These are phyloP conservation scores for Alternaria arbusti DNA, from an alignment of 2,329 filamentous ascomycete species.

Conservation along the genomic window DNA sequence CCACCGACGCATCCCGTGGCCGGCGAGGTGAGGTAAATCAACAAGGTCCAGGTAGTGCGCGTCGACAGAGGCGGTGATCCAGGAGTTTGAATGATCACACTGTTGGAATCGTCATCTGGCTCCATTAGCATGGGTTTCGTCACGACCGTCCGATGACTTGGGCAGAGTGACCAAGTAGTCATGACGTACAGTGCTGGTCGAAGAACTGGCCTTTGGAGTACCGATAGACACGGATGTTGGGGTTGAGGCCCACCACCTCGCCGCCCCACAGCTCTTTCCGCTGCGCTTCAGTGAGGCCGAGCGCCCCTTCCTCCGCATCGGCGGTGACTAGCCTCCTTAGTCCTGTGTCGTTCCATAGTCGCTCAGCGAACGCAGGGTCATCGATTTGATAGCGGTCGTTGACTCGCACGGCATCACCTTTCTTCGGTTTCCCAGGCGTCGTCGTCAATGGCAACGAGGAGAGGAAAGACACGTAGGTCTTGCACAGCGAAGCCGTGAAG, in stretches of 20 bases:
- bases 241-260: slow-evolving; percentile 80
- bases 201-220: slow-evolving; percentile 90
- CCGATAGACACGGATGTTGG: slow-evolving; percentile 88
- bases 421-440: slow-evolving; percentile 78
- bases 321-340: slow-evolving; percentile 65
- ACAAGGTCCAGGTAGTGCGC: slow-evolving; percentile 87
- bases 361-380: slow-evolving; percentile 74
- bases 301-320: slow-evolving; percentile 43
- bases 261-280: slow-evolving; percentile 71
- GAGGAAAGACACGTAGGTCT: slow-evolving; percentile 77
- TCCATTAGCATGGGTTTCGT: slow-evolving; percentile 2
- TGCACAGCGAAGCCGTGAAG: slow-evolving; percentile 77
- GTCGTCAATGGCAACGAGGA: slow-evolving; percentile 73
- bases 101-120: slow-evolving; percentile 82
- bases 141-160: neutral
- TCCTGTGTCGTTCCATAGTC: slow-evolving; percentile 78
- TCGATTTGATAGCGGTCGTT: slow-evolving; percentile 89
- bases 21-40: slow-evolving; percentile 83
- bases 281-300: slow-evolving; percentile 37
- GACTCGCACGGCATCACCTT: slow-evolving; percentile 80
- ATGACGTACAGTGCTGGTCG: slow-evolving; percentile 81
- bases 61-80: slow-evolving; percentile 53
- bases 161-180: neutral
- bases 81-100: slow-evolving; percentile 60
- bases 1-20: slow-evolving; percentile 80